Conservation (phyloP, 2,329 filamentous ascomycete species). For the Penicillium sp. region DNA sequence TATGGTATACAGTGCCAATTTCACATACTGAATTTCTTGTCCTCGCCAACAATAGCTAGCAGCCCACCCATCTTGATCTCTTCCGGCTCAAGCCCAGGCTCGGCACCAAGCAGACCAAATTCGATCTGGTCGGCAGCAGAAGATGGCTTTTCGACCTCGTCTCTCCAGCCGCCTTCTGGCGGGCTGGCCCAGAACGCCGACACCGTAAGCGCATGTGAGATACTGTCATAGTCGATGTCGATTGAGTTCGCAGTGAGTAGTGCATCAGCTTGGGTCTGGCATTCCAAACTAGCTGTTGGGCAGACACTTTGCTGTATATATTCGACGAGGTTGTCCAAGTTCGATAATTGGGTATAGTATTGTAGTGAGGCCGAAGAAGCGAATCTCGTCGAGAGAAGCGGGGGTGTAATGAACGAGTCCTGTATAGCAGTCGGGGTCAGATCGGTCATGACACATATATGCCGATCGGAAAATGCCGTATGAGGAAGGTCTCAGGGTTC, state of each 20-base stretch:
- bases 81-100: slow-evolving; percentile 61
- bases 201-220: slow-evolving; percentile 65
- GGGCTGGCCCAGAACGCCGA: slow-evolving; percentile 61
- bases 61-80: slow-evolving; percentile 79
- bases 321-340: slow-evolving; percentile 55
- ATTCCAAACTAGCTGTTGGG: slow-evolving; percentile 46
- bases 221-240: slow-evolving; percentile 76
- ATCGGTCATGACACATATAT: background rate
- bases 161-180: slow-evolving; percentile 47
- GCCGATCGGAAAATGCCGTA: background rate
- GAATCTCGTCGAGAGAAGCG: slow-evolving; percentile 59
- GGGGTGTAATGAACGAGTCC: slow-evolving; percentile 64
- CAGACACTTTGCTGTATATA: slow-evolving; percentile 60
- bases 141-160: slow-evolving; percentile 38
- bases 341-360: slow-evolving; percentile 67
- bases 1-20: background rate
- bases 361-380: slow-evolving; percentile 66
- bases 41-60: slow-evolving; percentile 74
- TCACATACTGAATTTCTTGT: slow-evolving; percentile 62
- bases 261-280: slow-evolving; percentile 50
- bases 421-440: slow-evolving; percentile 24
- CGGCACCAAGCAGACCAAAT: slow-evolving; percentile 73
- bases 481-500: background rate
- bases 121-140: slow-evolving; percentile 62
- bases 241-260: slow-evolving; percentile 62